Evolutionary conservation across 1,139 yeast genomes (phyloP).

Genomic region (Candida gigantensis): DNA sequence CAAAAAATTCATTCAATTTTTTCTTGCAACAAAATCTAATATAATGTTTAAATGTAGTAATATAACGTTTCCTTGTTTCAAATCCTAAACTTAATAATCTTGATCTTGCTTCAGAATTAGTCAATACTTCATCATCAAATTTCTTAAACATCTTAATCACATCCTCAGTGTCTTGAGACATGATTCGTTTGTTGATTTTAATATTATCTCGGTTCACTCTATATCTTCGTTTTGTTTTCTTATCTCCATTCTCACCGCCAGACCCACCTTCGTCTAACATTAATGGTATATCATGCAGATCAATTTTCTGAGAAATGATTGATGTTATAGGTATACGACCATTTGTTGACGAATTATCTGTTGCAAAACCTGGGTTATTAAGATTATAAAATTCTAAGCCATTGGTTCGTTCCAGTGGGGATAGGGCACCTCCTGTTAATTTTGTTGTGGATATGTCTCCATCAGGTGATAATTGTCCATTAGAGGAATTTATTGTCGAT

Average conservation of each 20-base stretch:
- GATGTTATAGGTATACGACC: constrained; percentile 18
- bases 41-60: constrained; percentile 20
- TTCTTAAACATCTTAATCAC: constrained; percentile 20
- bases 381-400: no score
- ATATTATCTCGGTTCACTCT: constrained; percentile 19
- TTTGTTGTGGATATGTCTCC: neutral
- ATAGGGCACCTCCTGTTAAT: neutral
- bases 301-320: constrained; percentile 20
- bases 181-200: constrained; percentile 19
- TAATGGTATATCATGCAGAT: constrained; percentile 14
- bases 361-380: no score
- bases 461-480: no score
- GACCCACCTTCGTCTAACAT: constrained; percentile 10
- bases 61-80: constrained; percentile 20
- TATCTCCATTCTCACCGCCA: constrained; percentile 5
- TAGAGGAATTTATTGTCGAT: no score
- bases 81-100: constrained; percentile 17
- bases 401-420: no score
- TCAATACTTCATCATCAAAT: constrained; percentile 19
- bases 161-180: constrained; percentile 20
- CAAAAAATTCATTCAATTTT: constrained; percentile 17
- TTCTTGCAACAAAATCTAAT: constrained; percentile 19
- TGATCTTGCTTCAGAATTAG: constrained; percentile 18
- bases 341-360: no score
- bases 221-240: constrained; percentile 16